A percentile compares a stretch with the other conserved stretches of the same genome.
These are phyloP conservation scores for Verbascum thapsus DNA, from an alignment of 257 asterid genomes.

Conservation along the genomic window DNA sequence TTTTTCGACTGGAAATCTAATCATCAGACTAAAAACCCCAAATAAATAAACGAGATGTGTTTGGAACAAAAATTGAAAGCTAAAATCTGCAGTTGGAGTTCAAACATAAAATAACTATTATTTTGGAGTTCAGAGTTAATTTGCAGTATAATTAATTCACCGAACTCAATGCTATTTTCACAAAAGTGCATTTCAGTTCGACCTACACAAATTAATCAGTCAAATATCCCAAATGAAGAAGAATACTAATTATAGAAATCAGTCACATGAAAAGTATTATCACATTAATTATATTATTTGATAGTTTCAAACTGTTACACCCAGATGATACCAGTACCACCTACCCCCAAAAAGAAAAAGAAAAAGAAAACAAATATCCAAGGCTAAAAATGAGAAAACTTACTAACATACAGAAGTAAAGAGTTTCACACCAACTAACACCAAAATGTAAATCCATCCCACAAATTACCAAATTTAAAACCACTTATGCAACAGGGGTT, in stretches of 20 bases:
- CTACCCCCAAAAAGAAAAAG: too few relatives aligned
- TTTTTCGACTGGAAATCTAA: too few relatives aligned
- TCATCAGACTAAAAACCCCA: too few relatives aligned
- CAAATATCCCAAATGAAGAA: neutral
- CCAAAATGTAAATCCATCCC: slow-evolving; percentile 7
- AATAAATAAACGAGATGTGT: too few relatives aligned
- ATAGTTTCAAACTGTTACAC: slow-evolving; percentile 31
- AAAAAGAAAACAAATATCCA: neutral
- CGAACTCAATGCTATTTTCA: too few relatives aligned
- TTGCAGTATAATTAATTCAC: too few relatives aligned
- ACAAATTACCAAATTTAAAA: slow-evolving; percentile 1
- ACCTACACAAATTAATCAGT: neutral
- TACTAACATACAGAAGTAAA: slow-evolving; percentile 21
- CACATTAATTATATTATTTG: slow-evolving; percentile 18
- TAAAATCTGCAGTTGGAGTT: too few relatives aligned
- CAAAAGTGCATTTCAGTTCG: too few relatives aligned
- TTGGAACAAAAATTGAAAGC: too few relatives aligned
- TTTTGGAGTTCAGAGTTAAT: too few relatives aligned
- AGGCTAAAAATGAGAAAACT: slow-evolving; percentile 12
- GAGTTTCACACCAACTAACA: slow-evolving; percentile 12
- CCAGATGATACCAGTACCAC: slow-evolving; percentile 3
- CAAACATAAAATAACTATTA: too few relatives aligned
- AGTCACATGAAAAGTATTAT: neutral
- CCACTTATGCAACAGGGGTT: slow-evolving; percentile 33
- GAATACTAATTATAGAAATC: neutral